Conservation (phyloP, 257 asterid species). For the Jaltomata sinuosa region DNA sequence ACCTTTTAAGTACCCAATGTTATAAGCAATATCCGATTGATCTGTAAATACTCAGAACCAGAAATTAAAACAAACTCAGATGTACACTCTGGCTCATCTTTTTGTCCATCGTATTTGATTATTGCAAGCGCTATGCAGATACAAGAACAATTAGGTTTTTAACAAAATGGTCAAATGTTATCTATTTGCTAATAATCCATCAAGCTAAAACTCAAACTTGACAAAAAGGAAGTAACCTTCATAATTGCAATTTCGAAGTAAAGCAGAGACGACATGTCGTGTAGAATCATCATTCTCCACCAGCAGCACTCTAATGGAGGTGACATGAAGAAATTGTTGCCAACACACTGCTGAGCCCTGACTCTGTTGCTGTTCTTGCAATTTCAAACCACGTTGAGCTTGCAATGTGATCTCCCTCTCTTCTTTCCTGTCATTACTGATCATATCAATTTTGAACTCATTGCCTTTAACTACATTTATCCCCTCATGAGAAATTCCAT, state of each 20-base stretch:
- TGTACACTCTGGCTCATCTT: neutral
- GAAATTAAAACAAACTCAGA: neutral
- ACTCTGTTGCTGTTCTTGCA: conserved; percentile 43
- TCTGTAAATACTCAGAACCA: neutral
- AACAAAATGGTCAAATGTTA: neutral
- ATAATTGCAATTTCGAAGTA: conserved; percentile 83
- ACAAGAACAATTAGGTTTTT: neutral
- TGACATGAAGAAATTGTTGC: conserved; percentile 85
- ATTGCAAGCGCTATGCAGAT: neutral
- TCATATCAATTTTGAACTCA: conserved; percentile 15
- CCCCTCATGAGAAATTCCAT: conserved; percentile 23
- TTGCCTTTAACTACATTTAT: conserved; percentile 6
- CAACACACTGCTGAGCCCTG: conserved; percentile 45
- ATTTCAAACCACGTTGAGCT: conserved; percentile 20
- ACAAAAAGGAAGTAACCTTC: conserved; percentile 46
- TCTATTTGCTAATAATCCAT: neutral
- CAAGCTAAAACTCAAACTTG: neutral
- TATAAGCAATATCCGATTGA: neutral
- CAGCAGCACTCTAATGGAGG: conserved; percentile 70
- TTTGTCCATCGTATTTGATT: neutral
- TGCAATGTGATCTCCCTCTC: conserved; percentile 15
- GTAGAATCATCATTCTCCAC: conserved; percentile 89
- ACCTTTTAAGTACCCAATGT: neutral
- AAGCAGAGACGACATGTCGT: conserved; percentile 77
- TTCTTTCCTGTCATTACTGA: neutral